Percentiles rank a stretch among this genome's conserved stretches.
Evolutionary conservation across 139 green algal genomes (phyloP).

Genomic region (Tetradesmus lagerheimii): DNA sequence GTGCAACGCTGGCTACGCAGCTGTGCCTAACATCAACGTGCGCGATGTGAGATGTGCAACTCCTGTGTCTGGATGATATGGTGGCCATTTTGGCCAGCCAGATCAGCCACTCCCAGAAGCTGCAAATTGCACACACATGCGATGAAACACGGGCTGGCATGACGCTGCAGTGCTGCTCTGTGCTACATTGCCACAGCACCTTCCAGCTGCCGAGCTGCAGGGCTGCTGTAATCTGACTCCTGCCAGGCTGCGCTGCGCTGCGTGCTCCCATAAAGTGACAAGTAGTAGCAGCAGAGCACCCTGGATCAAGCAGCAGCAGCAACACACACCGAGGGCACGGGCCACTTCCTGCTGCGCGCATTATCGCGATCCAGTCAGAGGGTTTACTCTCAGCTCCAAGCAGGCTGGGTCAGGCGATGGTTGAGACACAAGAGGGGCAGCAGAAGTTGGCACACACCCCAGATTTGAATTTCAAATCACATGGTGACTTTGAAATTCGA

Average conservation of each 20-base stretch:
- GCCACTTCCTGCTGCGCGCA: conserved; percentile 75
- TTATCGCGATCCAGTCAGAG: conserved; percentile 71
- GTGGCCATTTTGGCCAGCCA: no score
- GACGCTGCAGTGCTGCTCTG: neutral
- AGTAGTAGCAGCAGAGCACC: neutral
- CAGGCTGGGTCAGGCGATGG: neutral
- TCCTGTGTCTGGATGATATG: no score
- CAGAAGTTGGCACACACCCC: neutral
- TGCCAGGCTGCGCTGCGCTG: neutral
- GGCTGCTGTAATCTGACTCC: neutral
- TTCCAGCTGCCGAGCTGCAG: neutral
- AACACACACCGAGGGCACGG: conserved; percentile 17
- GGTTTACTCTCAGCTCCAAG: conserved; percentile 78
- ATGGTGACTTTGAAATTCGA: neutral
- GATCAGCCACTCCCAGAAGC: no score
- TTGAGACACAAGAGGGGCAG: neutral
- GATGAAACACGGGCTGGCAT: no score
- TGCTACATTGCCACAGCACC: neutral
- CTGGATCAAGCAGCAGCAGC: conserved; percentile 26
- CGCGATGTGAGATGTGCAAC: no score
- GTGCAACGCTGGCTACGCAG: no score
- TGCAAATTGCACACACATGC: no score
- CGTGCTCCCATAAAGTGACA: neutral
- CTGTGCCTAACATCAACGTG: no score
- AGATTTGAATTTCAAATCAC: neutral